These are phyloP conservation scores for Imleria badia DNA, from an alignment of 768 basidiomycete genomes.

Conservation along the genomic window DNA sequence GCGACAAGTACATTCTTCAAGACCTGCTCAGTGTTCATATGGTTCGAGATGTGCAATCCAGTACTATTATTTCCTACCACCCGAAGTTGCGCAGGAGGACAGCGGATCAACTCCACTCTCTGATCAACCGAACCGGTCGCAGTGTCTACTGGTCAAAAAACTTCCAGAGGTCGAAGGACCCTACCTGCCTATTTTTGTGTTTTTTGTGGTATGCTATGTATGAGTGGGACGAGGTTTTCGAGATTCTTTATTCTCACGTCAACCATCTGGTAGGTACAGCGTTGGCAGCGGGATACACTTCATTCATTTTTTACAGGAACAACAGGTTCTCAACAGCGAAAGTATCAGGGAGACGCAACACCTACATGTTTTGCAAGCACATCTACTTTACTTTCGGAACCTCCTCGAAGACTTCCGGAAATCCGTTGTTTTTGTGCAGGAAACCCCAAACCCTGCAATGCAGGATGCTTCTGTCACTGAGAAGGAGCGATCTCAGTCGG, in stretches of 20 bases:
- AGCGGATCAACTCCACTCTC: conserved; percentile 27
- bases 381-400: conserved; percentile 53
- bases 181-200: conserved; percentile 54
- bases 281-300: not conserved
- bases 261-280: conserved; percentile 44
- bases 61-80: conserved; percentile 32
- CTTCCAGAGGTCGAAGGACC: conserved; percentile 37
- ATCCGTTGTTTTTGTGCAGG: conserved; percentile 47
- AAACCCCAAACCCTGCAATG: conserved; percentile 51
- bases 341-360: conserved; percentile 48
- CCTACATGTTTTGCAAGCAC: conserved; percentile 56
- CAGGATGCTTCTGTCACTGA: conserved; percentile 23
- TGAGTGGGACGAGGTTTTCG: conserved; percentile 61
- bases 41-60: conserved; percentile 33
- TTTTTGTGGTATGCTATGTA: conserved; percentile 62
- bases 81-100: conserved; percentile 20
- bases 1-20: conserved; percentile 26
- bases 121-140: conserved; percentile 29
- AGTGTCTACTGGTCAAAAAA: conserved; percentile 36
- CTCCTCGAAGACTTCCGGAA: conserved; percentile 55
- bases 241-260: conserved; percentile 50
- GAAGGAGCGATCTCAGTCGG: conserved; percentile 20
- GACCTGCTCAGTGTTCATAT: conserved; percentile 57
- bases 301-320: conserved; percentile 38
- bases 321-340: conserved; percentile 39